Percentiles rank a stretch among this genome's conserved stretches.
Conservation (phyloP, 1,284 basidiomycete genomes). For the Apiotrichum siamense region DNA sequence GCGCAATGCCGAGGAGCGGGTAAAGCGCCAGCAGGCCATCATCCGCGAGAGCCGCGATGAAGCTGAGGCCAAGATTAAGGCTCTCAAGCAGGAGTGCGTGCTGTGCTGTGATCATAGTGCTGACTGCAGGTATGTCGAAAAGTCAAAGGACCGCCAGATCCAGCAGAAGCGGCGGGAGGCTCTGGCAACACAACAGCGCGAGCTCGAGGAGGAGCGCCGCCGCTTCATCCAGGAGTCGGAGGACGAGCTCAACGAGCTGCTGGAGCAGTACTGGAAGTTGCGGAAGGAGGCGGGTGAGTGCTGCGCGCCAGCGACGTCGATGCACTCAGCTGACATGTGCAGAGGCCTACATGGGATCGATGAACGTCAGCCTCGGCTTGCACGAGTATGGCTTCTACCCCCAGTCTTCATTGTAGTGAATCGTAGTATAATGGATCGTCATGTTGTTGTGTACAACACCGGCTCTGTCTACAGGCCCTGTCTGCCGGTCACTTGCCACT, state of each 20-base stretch:
- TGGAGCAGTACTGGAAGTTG: constrained; percentile 71
- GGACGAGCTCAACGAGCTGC: constrained; percentile 64
- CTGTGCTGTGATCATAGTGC: constrained; percentile 5
- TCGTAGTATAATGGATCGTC: too few relatives aligned
- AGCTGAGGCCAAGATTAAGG: constrained; percentile 62
- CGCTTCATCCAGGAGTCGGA: constrained; percentile 67
- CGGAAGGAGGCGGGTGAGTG: constrained; percentile 66
- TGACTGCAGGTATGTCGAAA: constrained; percentile 22
- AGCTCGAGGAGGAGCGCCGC: constrained; percentile 55
- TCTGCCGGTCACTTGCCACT: too few relatives aligned
- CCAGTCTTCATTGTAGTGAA: too few relatives aligned
- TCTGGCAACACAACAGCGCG: constrained; percentile 27
- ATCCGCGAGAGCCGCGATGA: constrained; percentile 65
- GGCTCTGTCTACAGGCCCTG: too few relatives aligned
- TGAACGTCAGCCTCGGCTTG: constrained; percentile 39
- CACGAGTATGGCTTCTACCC: background rate
- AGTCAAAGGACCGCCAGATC: constrained; percentile 26
- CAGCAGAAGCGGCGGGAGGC: constrained; percentile 27
- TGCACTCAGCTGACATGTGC: constrained; percentile 3
- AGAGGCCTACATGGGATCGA: constrained; percentile 45
- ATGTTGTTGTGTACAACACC: too few relatives aligned
- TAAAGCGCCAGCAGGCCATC: constrained; percentile 64
- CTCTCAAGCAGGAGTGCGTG: constrained; percentile 66
- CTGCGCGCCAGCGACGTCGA: background rate
- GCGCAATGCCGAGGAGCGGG: constrained; percentile 66